Base-by-base conservation (phyloP, 495 filamentous ascomycete species). In the Lepraria neglecta region DNA sequence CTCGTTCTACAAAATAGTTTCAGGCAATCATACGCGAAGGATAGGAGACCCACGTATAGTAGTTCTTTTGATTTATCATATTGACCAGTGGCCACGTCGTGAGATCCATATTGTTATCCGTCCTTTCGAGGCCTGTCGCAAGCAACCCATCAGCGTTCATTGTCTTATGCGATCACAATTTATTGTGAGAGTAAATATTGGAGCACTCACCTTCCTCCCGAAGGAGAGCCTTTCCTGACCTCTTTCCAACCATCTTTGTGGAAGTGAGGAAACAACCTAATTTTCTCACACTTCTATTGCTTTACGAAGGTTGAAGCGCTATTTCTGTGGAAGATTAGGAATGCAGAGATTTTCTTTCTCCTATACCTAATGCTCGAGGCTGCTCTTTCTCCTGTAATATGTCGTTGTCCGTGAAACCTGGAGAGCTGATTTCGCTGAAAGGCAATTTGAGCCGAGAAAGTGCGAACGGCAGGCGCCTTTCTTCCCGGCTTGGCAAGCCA, bases 31-130 rank as follows among this genome's bases (percentile, higher is more conserved):
- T 12, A 38, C 35, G 7, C 35, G 4, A 38, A 38, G 35, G 35
- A 38, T 0, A 38, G 35, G 35, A 7, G 35, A 79, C 90, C 59
- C 80, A 96, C 90, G 94, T 98, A 69, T 98, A 98, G 74, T 98
- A 98, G 74, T 98, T 98, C 75, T 98, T 98, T 70, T 98, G 94
- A 70, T 98, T 98, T 72, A 98, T 98, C 69, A 91, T 87, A 17
- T 80, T 79, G 46, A 96, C 83, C 66, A 91, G 86, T 21, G 94
- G 95, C 94, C 94, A 98, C 73, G 81, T 92, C 28, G 91, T 91
- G 56, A 90, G 82, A 69, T 91, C 91, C 82, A 98, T 91, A 70
- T 92, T 91, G 80, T 98, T 98, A 77, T 98, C 94, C 43, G 95
- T 97, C 65, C 92, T 80, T 73, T 94, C 90, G 48, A 98, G 85